A percentile compares a stretch with the other conserved stretches of the same genome.
phyloP scores from a whole-genome alignment of 2,329 filamentous ascomycete species.

The Cordyceps farinosa region DNA sequence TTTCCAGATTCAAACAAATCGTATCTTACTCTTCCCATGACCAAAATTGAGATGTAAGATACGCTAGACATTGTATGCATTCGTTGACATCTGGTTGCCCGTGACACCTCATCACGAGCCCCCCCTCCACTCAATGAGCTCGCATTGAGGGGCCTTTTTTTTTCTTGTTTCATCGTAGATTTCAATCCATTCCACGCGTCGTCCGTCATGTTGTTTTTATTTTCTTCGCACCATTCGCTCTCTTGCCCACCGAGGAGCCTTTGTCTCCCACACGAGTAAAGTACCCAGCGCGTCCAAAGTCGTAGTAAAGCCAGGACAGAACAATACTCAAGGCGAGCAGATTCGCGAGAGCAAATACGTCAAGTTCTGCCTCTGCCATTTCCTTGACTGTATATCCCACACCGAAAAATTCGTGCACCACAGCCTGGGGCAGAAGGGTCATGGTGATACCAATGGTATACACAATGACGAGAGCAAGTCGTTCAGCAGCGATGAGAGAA shows the following conservation, averaged over 20 bases:
- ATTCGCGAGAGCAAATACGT: neutral
- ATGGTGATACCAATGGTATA: neutral
- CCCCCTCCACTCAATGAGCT: too few species aligned
- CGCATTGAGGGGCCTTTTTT: too few species aligned
- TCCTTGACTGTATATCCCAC: neutral
- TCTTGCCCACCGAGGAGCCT: neutral
- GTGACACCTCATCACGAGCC: too few species aligned
- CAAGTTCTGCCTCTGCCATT: slow-evolving; percentile 8
- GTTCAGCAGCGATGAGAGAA: neutral
- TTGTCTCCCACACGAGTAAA: neutral
- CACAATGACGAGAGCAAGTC: neutral
- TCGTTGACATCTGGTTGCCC: too few species aligned
- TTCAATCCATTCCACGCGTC: too few species aligned
- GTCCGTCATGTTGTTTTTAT: neutral
- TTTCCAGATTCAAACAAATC: too few species aligned
- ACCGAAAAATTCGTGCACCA: neutral
- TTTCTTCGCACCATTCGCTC: neutral
- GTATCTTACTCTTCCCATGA: too few species aligned
- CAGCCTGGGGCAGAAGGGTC: neutral
- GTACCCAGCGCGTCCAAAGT: neutral
- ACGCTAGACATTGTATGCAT: too few species aligned
- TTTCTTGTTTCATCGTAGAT: too few species aligned
- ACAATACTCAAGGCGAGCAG: neutral
- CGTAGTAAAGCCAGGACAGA: neutral
- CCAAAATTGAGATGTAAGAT: too few species aligned